Evolutionary conservation across 1,284 basidiomycete genomes (phyloP).

Genomic region (Ceratobasidium sp.): DNA sequence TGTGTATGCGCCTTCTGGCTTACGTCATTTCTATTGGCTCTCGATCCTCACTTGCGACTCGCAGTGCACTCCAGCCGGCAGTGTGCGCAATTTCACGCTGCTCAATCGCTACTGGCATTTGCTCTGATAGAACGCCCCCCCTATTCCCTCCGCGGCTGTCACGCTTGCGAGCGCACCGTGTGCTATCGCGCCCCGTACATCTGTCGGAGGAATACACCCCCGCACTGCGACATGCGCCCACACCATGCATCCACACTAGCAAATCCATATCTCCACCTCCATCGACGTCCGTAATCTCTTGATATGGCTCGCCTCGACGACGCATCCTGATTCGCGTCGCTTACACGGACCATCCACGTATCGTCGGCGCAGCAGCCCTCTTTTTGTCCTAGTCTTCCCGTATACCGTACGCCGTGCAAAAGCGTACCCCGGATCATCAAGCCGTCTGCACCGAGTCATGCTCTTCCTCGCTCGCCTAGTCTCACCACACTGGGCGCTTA

Average conservation of each 20-base stretch:
- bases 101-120: neutral
- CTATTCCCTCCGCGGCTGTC: conserved; percentile 2
- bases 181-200: neutral
- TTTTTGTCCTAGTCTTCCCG: neutral
- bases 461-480: neutral
- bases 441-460: neutral
- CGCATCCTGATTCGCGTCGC: conserved; percentile 10
- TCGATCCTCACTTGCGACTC: conserved; percentile 12
- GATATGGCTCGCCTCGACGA: neutral
- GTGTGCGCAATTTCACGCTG: neutral
- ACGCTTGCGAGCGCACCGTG: conserved; percentile 10
- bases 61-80: conserved; percentile 1
- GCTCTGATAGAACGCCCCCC: conserved; percentile 8
- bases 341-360: conserved; percentile 20
- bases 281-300: neutral
- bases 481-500: conserved; percentile 4
- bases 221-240: neutral
- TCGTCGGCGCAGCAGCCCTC: neutral
- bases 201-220: conserved; percentile 2
- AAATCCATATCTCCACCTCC: neutral
- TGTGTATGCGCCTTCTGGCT: neutral
- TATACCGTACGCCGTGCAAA: neutral
- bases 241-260: neutral
- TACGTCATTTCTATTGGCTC: neutral
- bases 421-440: neutral